Evolutionary conservation across 192 early-diverging fungal species (phyloP).

Genomic region (Podila clonocystis): DNA sequence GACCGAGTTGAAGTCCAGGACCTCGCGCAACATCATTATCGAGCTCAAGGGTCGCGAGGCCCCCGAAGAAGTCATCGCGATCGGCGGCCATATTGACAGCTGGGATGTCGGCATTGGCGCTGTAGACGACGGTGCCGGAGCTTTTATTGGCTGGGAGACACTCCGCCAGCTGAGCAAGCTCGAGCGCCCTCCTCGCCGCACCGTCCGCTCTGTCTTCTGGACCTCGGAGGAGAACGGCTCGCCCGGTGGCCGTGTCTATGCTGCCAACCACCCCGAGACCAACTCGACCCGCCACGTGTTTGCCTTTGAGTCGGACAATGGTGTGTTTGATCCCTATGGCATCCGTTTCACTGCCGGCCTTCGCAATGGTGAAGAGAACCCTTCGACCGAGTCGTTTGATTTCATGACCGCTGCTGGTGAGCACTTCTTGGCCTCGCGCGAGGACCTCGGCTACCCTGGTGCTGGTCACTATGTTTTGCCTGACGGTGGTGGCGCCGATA

Average conservation of each 20-base stretch:
- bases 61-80: slow-evolving; percentile 60
- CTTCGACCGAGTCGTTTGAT: slow-evolving; percentile 22
- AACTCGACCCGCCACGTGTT: slow-evolving; percentile 56
- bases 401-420: slow-evolving; percentile 29
- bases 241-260: slow-evolving; percentile 64
- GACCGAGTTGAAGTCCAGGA: slow-evolving; percentile 43
- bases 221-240: slow-evolving; percentile 69
- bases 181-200: slow-evolving; percentile 54
- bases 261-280: slow-evolving; percentile 45
- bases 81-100: slow-evolving; percentile 66
- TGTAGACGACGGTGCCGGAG: slow-evolving; percentile 69
- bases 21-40: slow-evolving; percentile 65
- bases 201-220: slow-evolving; percentile 70
- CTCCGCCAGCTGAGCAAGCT: slow-evolving; percentile 43
- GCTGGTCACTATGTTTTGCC: slow-evolving; percentile 54
- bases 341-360: slow-evolving; percentile 53
- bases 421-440: slow-evolving; percentile 45
- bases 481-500: slow-evolving; percentile 59
- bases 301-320: slow-evolving; percentile 69
- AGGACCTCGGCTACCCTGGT: slow-evolving; percentile 51
- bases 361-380: slow-evolving; percentile 6
- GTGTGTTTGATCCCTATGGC: slow-evolving; percentile 72
- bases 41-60: slow-evolving; percentile 60
- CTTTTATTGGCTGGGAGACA: slow-evolving; percentile 56
- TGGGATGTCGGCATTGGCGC: slow-evolving; percentile 64